A percentile compares a stretch with the other conserved stretches of the same genome.
phyloP scores from a whole-genome alignment of 768 basidiomycete species.

The Boletus huronensis region DNA sequence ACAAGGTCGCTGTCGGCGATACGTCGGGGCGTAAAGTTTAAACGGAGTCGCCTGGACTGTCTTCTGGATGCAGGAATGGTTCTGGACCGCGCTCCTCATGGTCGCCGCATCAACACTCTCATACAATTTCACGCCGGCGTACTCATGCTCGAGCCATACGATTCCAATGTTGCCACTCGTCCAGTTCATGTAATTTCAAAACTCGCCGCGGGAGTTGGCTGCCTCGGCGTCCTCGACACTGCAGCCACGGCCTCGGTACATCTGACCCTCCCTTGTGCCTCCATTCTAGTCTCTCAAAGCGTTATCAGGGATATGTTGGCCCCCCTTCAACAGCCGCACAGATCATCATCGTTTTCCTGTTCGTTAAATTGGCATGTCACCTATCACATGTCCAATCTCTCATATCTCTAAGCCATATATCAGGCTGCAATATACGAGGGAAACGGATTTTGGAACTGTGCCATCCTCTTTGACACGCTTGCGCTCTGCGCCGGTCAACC shows the following conservation, averaged over 20 bases:
- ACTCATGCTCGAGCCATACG: neutral
- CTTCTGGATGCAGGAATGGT: slow-evolving; percentile 30
- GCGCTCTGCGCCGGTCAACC: neutral
- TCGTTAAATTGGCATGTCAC: neutral
- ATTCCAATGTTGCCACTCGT: neutral
- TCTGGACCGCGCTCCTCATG: slow-evolving; percentile 4
- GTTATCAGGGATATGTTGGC: neutral
- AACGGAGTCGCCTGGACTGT: slow-evolving; percentile 3
- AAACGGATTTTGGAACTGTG: neutral
- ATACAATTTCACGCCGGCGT: neutral
- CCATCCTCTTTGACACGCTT: neutral
- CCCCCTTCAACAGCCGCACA: neutral
- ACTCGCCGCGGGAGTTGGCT: slow-evolving; percentile 29
- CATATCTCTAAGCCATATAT: neutral
- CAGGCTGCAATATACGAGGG: neutral
- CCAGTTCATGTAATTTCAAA: neutral
- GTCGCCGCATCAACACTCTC: neutral
- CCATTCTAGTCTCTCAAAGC: neutral
- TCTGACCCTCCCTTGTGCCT: neutral
- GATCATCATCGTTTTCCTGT: neutral
- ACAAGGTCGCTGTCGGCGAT: too few species aligned
- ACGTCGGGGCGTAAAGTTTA: too few species aligned
- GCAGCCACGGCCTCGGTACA: neutral
- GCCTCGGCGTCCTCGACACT: slow-evolving; percentile 14
- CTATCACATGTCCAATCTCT: neutral